phyloP scores from a whole-genome alignment of 805 yeast species.

The Kazachstania kunashirensis region DNA sequence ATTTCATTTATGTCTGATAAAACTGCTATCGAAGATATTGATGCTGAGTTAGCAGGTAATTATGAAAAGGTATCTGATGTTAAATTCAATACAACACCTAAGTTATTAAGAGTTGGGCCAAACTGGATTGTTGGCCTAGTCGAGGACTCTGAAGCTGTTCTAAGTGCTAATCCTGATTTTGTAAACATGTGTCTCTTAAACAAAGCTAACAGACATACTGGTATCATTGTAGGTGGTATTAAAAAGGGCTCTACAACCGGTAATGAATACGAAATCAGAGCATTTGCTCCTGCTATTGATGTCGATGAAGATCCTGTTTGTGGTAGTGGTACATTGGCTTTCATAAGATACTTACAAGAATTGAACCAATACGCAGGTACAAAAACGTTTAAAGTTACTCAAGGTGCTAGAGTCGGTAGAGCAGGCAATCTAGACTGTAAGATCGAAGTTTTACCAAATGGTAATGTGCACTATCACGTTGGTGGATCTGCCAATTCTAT shows the following conservation, averaged over 20 bases:
- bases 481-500: constrained; percentile 36
- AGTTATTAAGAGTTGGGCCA: constrained; percentile 37
- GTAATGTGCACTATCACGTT: constrained; percentile 20
- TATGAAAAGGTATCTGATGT: constrained; percentile 10
- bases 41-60: constrained; percentile 4
- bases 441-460: constrained; percentile 11
- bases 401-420: constrained; percentile 34
- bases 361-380: constrained; percentile 13
- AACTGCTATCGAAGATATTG: constrained; percentile 11
- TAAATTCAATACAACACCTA: constrained; percentile 17
- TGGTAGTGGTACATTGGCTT: constrained; percentile 40
- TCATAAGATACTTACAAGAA: constrained; percentile 24
- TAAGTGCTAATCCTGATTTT: constrained; percentile 29
- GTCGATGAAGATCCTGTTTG: constrained; percentile 46
- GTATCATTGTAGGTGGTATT: constrained; percentile 34
- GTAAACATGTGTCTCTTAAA: constrained; percentile 16
- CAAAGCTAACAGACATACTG: constrained; percentile 20
- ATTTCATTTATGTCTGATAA: constrained; percentile 26
- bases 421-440: constrained; percentile 30
- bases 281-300: constrained; percentile 33
- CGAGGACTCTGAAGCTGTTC: constrained; percentile 27
- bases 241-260: constrained; percentile 14
- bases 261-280: constrained; percentile 34
- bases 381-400: constrained; percentile 23
- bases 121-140: constrained; percentile 35